Conservation (phyloP, 176 grass and related monocot species). For the Pharus latifolius region DNA sequence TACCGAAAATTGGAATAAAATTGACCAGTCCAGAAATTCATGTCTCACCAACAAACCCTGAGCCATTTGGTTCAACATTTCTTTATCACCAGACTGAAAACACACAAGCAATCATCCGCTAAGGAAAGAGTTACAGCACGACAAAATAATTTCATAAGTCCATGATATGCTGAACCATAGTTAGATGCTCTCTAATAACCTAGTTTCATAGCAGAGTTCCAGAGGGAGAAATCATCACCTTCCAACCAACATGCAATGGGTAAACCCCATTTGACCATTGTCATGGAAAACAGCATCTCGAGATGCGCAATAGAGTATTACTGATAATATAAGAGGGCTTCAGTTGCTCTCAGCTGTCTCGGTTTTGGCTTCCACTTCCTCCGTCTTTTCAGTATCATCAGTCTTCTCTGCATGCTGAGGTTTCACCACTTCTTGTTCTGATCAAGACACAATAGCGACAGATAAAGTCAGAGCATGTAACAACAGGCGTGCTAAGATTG, state of each 20-base stretch:
- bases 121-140: too few species aligned
- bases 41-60: too few species aligned
- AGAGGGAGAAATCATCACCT: not conserved
- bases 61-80: too few species aligned
- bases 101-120: too few species aligned
- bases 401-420: conserved; percentile 24
- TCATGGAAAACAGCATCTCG: conserved; percentile 1
- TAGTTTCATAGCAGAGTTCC: too few species aligned
- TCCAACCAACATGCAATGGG: not conserved
- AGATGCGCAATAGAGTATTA: not conserved
- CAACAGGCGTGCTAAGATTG: not conserved
- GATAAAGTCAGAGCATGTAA: not conserved
- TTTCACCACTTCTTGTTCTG: conserved; percentile 44
- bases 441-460: not conserved
- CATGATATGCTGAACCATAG: too few species aligned
- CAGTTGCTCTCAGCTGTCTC: conserved; percentile 24
- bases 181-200: too few species aligned
- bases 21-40: too few species aligned
- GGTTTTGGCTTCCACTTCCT: conserved; percentile 15
- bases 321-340: conserved; percentile 18
- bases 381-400: not conserved
- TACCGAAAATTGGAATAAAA: too few species aligned
- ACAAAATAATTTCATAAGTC: too few species aligned
- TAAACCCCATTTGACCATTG: not conserved
- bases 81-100: too few species aligned